phyloP scores from a whole-genome alignment of 495 filamentous ascomycete species.

The Tuber calosporum region DNA sequence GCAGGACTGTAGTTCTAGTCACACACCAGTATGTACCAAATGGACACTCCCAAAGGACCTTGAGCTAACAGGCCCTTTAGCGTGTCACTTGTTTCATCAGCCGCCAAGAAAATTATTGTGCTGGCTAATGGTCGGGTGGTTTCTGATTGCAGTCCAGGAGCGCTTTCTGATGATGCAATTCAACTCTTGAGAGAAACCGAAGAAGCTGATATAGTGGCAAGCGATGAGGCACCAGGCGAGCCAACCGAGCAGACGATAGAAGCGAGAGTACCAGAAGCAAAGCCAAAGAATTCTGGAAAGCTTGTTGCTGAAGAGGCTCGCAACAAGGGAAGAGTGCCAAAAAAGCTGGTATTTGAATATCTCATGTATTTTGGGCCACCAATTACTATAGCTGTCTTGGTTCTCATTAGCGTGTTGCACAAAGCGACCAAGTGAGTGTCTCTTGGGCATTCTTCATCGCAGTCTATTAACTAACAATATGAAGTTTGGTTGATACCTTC shows the following conservation, averaged over 20 bases:
- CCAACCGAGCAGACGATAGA: background rate
- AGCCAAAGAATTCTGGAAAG: slow-evolving; percentile 14
- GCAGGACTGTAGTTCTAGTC: slow-evolving; percentile 50
- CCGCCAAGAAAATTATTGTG: slow-evolving; percentile 46
- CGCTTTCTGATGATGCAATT: slow-evolving; percentile 36
- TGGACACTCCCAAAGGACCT: slow-evolving; percentile 32
- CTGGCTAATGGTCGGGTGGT: slow-evolving; percentile 53
- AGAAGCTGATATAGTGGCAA: background rate
- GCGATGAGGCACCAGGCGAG: background rate
- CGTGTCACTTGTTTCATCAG: slow-evolving; percentile 26
- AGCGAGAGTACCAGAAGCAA: background rate
- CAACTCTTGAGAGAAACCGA: slow-evolving; percentile 10
- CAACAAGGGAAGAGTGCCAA: slow-evolving; percentile 19
- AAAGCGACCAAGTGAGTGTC: slow-evolving; percentile 13
- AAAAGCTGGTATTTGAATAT: slow-evolving; percentile 24
- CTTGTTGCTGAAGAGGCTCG: slow-evolving; percentile 26
- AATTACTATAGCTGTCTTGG: slow-evolving; percentile 11
- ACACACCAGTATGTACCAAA: slow-evolving; percentile 48
- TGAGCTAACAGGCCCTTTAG: slow-evolving; percentile 5
- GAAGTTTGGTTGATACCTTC: slow-evolving; percentile 13
- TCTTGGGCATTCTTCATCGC: background rate
- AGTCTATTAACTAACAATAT: slow-evolving; percentile 3
- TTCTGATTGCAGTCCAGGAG: slow-evolving; percentile 44
- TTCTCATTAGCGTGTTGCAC: slow-evolving; percentile 15
- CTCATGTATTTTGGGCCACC: slow-evolving; percentile 17